Conservation (phyloP, 2,329 filamentous ascomycete species). For the Colletotrichum lupini region DNA sequence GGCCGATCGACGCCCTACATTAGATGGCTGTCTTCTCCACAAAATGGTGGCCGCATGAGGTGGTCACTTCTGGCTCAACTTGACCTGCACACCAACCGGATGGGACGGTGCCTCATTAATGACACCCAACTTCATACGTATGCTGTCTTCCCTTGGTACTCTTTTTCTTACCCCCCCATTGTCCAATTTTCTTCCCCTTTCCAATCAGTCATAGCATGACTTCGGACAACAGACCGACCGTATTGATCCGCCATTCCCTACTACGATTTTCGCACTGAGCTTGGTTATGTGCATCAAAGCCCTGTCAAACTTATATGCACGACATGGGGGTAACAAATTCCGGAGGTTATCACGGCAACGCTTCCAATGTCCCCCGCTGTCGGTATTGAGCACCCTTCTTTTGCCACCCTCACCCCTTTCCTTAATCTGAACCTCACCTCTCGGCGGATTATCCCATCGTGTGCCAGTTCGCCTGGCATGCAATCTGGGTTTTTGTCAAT, state of each 20-base stretch:
- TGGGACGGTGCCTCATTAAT: neutral
- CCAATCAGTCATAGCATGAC: neutral
- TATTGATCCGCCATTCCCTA: neutral
- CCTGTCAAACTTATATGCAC: conserved; percentile 27
- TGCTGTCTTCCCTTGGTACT: neutral
- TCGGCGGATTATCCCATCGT: conserved; percentile 15
- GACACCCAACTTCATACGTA: conserved; percentile 9
- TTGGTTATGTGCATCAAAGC: neutral
- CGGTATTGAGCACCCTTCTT: neutral
- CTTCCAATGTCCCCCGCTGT: neutral
- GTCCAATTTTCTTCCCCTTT: neutral
- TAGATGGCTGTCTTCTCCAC: neutral
- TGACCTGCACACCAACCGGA: neutral
- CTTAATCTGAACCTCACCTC: conserved; percentile 25
- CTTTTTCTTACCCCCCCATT: neutral
- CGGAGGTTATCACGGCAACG: conserved; percentile 23
- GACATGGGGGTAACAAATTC: conserved; percentile 26
- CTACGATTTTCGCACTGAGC: conserved; percentile 1
- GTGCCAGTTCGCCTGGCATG: neutral
- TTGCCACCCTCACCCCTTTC: neutral
- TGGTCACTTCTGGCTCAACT: neutral
- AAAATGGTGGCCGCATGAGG: neutral
- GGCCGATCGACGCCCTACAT: neutral
- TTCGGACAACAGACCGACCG: neutral
- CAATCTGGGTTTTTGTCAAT: neutral